Base-by-base conservation (phyloP, 2,329 filamentous ascomycete genomes). In the Fusarium aywerte region DNA sequence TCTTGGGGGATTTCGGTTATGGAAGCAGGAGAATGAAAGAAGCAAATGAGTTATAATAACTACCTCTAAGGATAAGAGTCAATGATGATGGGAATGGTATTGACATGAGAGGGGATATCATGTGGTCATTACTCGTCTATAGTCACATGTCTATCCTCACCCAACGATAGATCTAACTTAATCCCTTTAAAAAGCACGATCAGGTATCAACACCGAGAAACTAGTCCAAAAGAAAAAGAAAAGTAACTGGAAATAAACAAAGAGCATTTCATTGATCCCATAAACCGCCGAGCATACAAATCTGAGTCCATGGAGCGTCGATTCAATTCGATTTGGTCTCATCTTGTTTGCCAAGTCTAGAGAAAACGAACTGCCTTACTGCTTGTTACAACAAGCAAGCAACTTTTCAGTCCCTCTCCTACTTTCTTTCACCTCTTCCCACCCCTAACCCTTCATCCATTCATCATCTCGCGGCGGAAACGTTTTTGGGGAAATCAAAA, bases 1-100 rank as follows among this genome's bases (percentile, higher is more conserved):
- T 2, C 47, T 80, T 25, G 74, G 79, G 18, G 77, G 73, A 6
- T 80, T 80, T 53, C 66, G 76, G 5, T 42, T 75, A 10, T 68
- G 65, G 65, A 65, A 49, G 39, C 54, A 72, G 48, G 61, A 68
- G 16, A 48, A 36, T 20, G 16, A 40, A 33, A 16, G 31, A 23
- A 45, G 15, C 12, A 43, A 45, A 25, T 43, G n/a, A 52, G 23
- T 20, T 18, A 38, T 40, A 11, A 38, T 40, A 11, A 16, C 20
- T 23, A 18, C 8, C 16, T 39, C 16, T 27, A 23, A 25, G 15
- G 23, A 20, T 13, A n/a, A n/a, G n/a, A n/a, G n/a, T n/a, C n/a
- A n/a, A 33, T 6, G 3, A 39, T 33, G 18, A 31, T 25, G 32
- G 32, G 39, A 21, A 27, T 55, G 7, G 36, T 20, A 23, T 40